phyloP scores from a whole-genome alignment of 78 protist species.

The Dictyostelium capitatum region DNA sequence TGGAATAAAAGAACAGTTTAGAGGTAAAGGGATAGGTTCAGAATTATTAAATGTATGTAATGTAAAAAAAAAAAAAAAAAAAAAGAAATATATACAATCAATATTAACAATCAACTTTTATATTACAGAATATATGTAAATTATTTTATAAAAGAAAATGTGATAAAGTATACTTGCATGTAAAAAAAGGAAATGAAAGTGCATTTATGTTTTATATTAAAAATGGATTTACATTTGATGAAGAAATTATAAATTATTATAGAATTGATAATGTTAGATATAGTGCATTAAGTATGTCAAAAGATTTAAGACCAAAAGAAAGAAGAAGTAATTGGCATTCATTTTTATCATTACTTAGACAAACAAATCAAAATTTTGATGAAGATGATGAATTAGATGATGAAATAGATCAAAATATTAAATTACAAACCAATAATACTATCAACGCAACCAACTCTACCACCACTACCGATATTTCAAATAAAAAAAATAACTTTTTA shows the following conservation, averaged over 20 bases:
- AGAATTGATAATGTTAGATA: neutral
- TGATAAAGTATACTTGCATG: slow-evolving; percentile 38
- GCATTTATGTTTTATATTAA: slow-evolving; percentile 39
- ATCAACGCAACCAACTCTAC: neutral
- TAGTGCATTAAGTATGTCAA: slow-evolving; percentile 49
- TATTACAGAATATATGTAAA: slow-evolving; percentile 29
- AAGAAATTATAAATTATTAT: slow-evolving; percentile 39
- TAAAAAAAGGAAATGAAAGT: slow-evolving; percentile 10
- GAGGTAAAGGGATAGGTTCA: slow-evolving; percentile 50
- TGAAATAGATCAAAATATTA: neutral
- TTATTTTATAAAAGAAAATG: neutral
- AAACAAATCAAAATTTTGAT: neutral
- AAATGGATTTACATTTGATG: slow-evolving; percentile 45
- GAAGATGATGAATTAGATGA: neutral
- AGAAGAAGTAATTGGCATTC: slow-evolving; percentile 22
- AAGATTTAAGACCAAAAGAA: slow-evolving; percentile 2
- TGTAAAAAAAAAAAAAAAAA: neutral
- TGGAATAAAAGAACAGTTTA: slow-evolving; percentile 62
- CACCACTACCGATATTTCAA: neutral
- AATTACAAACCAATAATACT: too few species aligned
- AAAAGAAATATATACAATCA: neutral
- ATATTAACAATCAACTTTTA: neutral
- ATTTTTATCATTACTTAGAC: slow-evolving; percentile 10
- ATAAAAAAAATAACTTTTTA: neutral
- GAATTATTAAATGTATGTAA: slow-evolving; percentile 46